These are phyloP conservation scores for Tylopilus sp. DNA, from an alignment of 768 basidiomycete genomes.

Conservation along the genomic window DNA sequence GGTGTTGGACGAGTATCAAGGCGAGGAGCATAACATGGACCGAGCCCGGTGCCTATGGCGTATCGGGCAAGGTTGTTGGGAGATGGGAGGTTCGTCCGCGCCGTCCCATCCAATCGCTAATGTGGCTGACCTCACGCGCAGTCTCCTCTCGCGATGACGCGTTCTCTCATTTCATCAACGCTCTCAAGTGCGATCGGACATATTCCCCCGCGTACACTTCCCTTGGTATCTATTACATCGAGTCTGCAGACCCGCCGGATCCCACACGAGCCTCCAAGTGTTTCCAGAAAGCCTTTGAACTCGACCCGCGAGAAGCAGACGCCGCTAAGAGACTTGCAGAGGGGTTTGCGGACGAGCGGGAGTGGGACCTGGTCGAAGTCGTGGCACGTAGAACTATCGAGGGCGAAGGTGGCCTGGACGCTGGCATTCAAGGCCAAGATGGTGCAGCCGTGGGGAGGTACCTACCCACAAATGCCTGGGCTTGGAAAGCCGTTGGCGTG, in stretches of 20 bases:
- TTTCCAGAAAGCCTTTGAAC: slow-evolving; percentile 97
- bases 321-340: slow-evolving; percentile 83
- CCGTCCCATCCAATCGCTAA: background rate
- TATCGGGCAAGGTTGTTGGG: slow-evolving; percentile 75
- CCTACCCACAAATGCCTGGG: slow-evolving; percentile 86
- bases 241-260: slow-evolving; percentile 69
- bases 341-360: slow-evolving; percentile 87
- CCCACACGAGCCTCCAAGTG: slow-evolving; percentile 86
- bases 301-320: slow-evolving; percentile 83
- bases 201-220: slow-evolving; percentile 94
- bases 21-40: slow-evolving; percentile 51
- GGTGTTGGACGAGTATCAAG: slow-evolving; percentile 41
- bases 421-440: slow-evolving; percentile 47
- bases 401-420: slow-evolving; percentile 80
- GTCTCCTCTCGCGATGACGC: slow-evolving; percentile 56
- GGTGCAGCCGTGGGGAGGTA: slow-evolving; percentile 43
- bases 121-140: slow-evolving; percentile 23
- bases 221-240: slow-evolving; percentile 85
- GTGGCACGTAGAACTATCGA: slow-evolving; percentile 92
- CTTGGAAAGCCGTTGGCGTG: slow-evolving; percentile 94
- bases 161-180: slow-evolving; percentile 73
- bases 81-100: slow-evolving; percentile 54
- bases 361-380: slow-evolving; percentile 95
- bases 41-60: slow-evolving; percentile 83
- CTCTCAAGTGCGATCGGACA: slow-evolving; percentile 68